Conservation (phyloP, 2,329 filamentous ascomycete species). For the Tolypocladium endophyticum region DNA sequence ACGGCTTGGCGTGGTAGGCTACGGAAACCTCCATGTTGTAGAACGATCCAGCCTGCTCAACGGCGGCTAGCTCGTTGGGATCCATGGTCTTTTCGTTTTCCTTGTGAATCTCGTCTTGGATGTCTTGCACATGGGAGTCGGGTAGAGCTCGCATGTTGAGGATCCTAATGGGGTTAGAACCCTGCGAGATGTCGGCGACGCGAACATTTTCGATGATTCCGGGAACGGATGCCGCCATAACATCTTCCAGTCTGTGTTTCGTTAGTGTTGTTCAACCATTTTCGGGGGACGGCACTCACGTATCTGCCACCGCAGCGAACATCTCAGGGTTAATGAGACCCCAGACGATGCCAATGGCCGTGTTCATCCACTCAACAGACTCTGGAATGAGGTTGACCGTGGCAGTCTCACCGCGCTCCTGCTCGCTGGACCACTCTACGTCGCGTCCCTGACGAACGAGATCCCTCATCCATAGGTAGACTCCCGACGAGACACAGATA, state of each 20-base stretch:
- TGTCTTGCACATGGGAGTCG: slow-evolving; percentile 67
- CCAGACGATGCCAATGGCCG: slow-evolving; percentile 75
- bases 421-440: slow-evolving; percentile 80
- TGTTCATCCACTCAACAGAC: slow-evolving; percentile 95
- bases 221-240: slow-evolving; percentile 93
- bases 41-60: slow-evolving; percentile 83
- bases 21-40: slow-evolving; percentile 89
- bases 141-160: slow-evolving; percentile 75
- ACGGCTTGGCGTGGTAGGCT: slow-evolving; percentile 81
- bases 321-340: slow-evolving; percentile 90
- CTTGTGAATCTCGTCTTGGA: slow-evolving; percentile 71
- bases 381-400: slow-evolving; percentile 85
- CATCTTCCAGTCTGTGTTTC: slow-evolving; percentile 44
- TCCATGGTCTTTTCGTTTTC: slow-evolving; percentile 75
- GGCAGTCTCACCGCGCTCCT: slow-evolving; percentile 73
- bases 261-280: slow-evolving; percentile 3
- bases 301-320: slow-evolving; percentile 87
- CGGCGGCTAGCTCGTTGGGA: slow-evolving; percentile 74
- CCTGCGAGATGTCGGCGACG: slow-evolving; percentile 90
- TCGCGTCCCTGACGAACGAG: slow-evolving; percentile 72
- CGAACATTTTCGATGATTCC: slow-evolving; percentile 88
- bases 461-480: slow-evolving; percentile 87
- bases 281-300: slow-evolving; percentile 22
- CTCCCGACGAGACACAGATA: slow-evolving; percentile 60
- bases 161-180: slow-evolving; percentile 80